Evolutionary conservation across 352 stramenopile species (phyloP).

Genomic region (Pythium guiyangense): DNA sequence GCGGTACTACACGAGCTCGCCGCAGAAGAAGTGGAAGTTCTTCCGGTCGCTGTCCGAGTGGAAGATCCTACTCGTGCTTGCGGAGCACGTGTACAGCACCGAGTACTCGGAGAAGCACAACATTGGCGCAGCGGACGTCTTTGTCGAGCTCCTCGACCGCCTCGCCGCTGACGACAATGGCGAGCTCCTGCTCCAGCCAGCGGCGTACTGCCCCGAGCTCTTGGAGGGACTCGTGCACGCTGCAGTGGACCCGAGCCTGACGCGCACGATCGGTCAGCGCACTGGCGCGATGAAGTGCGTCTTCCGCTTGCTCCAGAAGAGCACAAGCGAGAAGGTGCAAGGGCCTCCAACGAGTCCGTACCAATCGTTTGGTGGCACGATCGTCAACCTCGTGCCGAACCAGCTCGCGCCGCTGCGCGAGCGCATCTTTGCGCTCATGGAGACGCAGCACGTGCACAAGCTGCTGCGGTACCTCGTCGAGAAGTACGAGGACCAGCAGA

Average conservation of each 20-base stretch:
- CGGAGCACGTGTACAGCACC: conserved; percentile 67
- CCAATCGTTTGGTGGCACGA: conserved; percentile 78
- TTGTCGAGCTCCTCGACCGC: conserved; percentile 84
- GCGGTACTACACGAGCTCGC: conserved; percentile 61
- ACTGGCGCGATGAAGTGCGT: conserved; percentile 85
- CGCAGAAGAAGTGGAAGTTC: conserved; percentile 86
- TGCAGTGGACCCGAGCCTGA: conserved; percentile 33
- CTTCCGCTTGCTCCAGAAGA: conserved; percentile 73
- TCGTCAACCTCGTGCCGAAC: conserved; percentile 84
- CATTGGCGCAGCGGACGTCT: conserved; percentile 82
- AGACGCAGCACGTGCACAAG: conserved; percentile 63
- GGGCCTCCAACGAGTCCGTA: conserved; percentile 78
- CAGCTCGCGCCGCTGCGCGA: conserved; percentile 65
- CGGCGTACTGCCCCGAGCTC: conserved; percentile 79
- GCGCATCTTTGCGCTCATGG: conserved; percentile 65
- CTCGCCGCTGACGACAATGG: conserved; percentile 88
- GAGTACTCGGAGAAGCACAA: conserved; percentile 63
- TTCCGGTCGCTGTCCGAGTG: conserved; percentile 84
- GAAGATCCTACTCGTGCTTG: conserved; percentile 84
- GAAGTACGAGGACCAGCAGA: conserved; percentile 79
- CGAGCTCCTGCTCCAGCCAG: conserved; percentile 81
- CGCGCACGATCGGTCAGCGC: conserved; percentile 50
- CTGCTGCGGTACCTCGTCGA: conserved; percentile 68
- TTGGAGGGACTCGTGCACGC: conserved; percentile 73
- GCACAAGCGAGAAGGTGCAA: conserved; percentile 66